Conservation (phyloP, 306 rosid species). For the Pachyrhizus erosus region DNA sequence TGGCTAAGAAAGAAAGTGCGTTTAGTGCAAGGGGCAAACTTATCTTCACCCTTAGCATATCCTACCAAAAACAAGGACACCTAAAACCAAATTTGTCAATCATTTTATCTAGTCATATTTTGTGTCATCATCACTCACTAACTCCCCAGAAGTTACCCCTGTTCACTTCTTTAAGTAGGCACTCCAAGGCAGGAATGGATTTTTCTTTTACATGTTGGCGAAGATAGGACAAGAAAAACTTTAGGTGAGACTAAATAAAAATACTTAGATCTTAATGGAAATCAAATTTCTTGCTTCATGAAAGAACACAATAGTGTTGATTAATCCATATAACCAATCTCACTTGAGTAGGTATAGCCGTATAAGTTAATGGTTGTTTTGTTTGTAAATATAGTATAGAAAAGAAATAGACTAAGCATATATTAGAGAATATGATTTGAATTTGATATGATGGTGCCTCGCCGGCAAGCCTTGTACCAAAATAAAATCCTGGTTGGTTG, state of each 20-base stretch:
- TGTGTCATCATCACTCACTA: neutral
- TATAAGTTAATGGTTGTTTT: neutral
- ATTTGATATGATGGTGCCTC: neutral
- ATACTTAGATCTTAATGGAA: neutral
- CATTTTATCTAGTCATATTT: conserved; percentile 12
- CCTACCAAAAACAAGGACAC: too few species aligned
- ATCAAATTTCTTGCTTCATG: neutral
- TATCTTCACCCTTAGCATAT: neutral
- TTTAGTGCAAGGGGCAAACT: conserved; percentile 6
- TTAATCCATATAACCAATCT: neutral
- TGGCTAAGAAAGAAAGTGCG: neutral
- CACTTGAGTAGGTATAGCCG: neutral
- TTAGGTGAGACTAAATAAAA: neutral
- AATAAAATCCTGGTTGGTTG: neutral
- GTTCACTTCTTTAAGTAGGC: neutral
- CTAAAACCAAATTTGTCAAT: conserved; percentile 31
- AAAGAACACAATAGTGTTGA: neutral
- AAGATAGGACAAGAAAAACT: neutral
- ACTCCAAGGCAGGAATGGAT: neutral
- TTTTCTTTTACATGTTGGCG: neutral
- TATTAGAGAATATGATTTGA: neutral
- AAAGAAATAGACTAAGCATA: neutral
- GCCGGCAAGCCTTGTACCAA: neutral
- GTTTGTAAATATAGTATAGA: neutral
- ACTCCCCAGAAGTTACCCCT: neutral